Base-by-base conservation (phyloP, 768 basidiomycete species). In the Omphalotus guepiniiformis region DNA sequence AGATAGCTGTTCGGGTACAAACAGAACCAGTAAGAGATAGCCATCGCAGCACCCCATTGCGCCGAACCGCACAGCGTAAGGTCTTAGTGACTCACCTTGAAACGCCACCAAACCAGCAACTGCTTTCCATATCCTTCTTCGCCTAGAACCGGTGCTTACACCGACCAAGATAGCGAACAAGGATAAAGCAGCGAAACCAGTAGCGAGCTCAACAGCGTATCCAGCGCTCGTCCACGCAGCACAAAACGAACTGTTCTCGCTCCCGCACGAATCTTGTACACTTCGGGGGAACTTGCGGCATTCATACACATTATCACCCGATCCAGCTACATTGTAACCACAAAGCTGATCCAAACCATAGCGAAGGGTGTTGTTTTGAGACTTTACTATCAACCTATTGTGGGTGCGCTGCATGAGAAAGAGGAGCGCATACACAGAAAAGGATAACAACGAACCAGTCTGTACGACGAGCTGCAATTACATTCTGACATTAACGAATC, bases 51-150 rank as follows among this genome's bases (percentile, higher is more conserved):
- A n/a, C n/a, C n/a, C n/a, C n/a, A n/a, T n/a, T n/a, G n/a, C n/a
- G n/a, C n/a, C n/a, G n/a, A n/a, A n/a, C n/a, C n/a, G n/a, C n/a
- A n/a, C n/a, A n/a, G n/a, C n/a, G 42, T 39, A 29, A 18, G 16
- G 11, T 38, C 12, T 9, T 18, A 36, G 15, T 4, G 6, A 57
- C 66, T 36, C 54, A 83, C 86, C 76, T 57, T 86, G 81, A 16
- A 88, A 56, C 13, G 79, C 62, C 11, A 86, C 68, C 8, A 90
- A 62, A 13, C 77, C 79, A 6, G 84, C 85, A 1, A 84, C 82
- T 1, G 78, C 82, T 58, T 76, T 79, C 88, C 88, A 90, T 26
- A 88, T 82, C 53, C 88, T 77, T 49, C 85, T 71, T 53, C 88
- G 72, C 42, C 87, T 72, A 13, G 85, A 85, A 56, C 80, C 80